Conservation (phyloP, 169 alveolate species). For the Cryptosporidium sp. region DNA sequence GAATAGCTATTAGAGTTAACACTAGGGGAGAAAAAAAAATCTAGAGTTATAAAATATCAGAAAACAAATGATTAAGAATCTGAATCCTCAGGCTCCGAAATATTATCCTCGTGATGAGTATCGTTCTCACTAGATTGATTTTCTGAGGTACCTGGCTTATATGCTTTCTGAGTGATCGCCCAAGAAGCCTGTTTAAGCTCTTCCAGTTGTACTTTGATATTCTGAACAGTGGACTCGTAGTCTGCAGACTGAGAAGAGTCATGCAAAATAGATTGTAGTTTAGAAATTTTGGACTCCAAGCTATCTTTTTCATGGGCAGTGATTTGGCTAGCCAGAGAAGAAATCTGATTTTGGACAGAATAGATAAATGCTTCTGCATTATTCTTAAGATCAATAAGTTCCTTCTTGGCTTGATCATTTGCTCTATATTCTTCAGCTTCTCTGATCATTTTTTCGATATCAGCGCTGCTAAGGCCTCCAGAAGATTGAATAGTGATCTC, state of each 20-base stretch:
- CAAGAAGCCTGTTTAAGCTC: conserved; percentile 60
- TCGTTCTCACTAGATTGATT: background rate
- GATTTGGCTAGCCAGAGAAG: background rate
- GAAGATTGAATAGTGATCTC: conserved; percentile 95
- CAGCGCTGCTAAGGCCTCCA: conserved; percentile 94
- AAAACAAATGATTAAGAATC: background rate
- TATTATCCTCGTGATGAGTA: background rate
- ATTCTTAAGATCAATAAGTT: conserved; percentile 92
- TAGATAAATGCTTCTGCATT: conserved; percentile 93
- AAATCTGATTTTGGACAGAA: conserved; percentile 88
- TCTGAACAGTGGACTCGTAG: conserved; percentile 4
- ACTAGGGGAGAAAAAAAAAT: background rate
- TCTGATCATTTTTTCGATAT: conserved; percentile 96
- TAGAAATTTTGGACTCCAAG: conserved; percentile 11
- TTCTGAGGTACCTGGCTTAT: background rate
- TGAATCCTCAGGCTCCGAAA: background rate
- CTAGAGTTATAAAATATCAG: background rate
- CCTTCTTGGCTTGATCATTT: conserved; percentile 93
- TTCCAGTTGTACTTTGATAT: background rate
- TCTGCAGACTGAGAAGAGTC: background rate
- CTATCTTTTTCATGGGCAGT: conserved; percentile 15
- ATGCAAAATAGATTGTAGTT: conserved; percentile 9
- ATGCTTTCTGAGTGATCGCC: conserved; percentile 56
- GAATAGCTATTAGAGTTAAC: background rate
- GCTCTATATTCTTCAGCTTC: conserved; percentile 96